phyloP scores from a whole-genome alignment of 2,329 filamentous ascomycete species.

The Claviceps spartinae region DNA sequence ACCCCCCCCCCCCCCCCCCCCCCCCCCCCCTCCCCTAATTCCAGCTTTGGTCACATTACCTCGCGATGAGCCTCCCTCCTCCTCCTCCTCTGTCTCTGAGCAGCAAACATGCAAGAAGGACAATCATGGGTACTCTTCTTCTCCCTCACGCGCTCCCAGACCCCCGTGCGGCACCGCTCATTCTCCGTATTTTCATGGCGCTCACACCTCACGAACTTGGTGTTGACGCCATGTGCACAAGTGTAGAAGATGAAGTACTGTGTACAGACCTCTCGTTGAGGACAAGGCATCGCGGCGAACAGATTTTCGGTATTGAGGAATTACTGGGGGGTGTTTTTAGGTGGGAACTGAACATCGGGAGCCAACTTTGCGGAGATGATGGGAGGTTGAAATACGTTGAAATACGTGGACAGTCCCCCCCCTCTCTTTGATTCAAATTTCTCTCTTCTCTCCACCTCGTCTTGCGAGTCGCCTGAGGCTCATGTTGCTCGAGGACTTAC shows the following conservation, averaged over 20 bases:
- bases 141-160: not conserved
- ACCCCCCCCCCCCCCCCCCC: no score
- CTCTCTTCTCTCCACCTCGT: no score
- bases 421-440: no score
- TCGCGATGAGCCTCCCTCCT: not conserved
- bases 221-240: not conserved
- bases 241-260: not conserved
- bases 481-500: no score
- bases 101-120: not conserved
- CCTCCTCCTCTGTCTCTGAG: not conserved
- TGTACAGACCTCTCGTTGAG: not conserved
- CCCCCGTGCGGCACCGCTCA: not conserved
- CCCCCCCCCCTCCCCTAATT: not conserved
- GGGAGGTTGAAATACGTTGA: no score
- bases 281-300: not conserved
- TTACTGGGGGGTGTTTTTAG: no score
- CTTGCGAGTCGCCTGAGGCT: no score
- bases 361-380: no score
- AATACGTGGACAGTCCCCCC: no score
- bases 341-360: no score
- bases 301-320: not conserved
- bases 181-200: not conserved
- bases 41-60: not conserved
- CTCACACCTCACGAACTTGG: not conserved
- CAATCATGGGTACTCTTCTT: not conserved